Evolutionary conservation across 331 rosid genomes (phyloP), one percentile per base, ranked within the genome.

Genomic region (Rosa hybrid): DNA sequence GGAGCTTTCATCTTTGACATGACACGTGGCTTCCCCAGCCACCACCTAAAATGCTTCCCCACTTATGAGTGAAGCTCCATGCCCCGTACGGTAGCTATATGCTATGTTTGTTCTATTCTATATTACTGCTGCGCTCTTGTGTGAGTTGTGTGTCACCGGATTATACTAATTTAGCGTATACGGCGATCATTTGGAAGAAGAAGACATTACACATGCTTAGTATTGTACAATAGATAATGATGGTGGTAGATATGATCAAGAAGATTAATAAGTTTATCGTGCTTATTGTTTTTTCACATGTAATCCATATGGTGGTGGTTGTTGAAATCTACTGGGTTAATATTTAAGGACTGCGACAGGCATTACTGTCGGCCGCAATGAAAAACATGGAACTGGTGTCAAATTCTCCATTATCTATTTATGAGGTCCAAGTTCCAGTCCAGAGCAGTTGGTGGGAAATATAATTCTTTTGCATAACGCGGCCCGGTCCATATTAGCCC

Each of bases 1-100:
- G 46, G 76, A 68, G 56, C 38, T 46, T 38, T 72, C 75, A 17
- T 41, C 2, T 34, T 0, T 39, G 44, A 50, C 44, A 45, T 13
- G 46, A 48, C 74, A 49, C 38, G 30, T 49, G 74, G 68, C 41
- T 13, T 63, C 67, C 60, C 1, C 2, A 30, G 34, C 7, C 65
- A 38, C 83, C 83, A 21, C 67, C 56, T 8, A n/a, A 48, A 48
- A 12, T 62, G 78, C 65, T 63, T 59, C 72, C 74, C 34, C 71
- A 41, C 53, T 49, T 7, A 0, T 0, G 74, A 63, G 39, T 21
- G 71, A 38, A 67, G 25, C 71, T 67, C 71, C 45, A 13, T 38
- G 21, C 13, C 25, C 23, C 48, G 0, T 16, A n/a, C n/a, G 39
- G 41, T 57, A 7, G 38, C 41, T 46, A 27, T 63, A 20, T 65